phyloP scores from a whole-genome alignment of 2,329 filamentous ascomycete species.

The Arthrobotrys megalospora region DNA sequence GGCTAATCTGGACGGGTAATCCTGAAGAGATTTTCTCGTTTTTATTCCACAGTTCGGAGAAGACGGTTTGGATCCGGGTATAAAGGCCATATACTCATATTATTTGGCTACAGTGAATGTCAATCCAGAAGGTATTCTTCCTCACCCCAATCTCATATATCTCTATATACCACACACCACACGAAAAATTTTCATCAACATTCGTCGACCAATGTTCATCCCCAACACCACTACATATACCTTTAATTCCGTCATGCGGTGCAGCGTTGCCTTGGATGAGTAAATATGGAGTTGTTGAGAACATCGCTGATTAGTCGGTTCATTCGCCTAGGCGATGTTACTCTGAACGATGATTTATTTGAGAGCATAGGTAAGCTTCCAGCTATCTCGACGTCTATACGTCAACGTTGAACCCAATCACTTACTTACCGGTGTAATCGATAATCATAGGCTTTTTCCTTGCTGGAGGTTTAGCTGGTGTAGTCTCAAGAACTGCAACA shows the following conservation, averaged over 20 bases:
- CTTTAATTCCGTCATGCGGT: constrained; percentile 34
- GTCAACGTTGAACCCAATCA: constrained; percentile 74
- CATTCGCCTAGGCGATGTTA: constrained; percentile 50
- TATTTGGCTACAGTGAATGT: constrained; percentile 91
- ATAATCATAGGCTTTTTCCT: constrained; percentile 90
- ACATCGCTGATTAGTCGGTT: constrained; percentile 32
- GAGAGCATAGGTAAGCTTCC: constrained; percentile 52
- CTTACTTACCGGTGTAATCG: constrained; percentile 79
- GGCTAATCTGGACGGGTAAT: constrained; percentile 5
- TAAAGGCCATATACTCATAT: constrained; percentile 88
- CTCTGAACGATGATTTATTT: constrained; percentile 53
- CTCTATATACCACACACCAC: constrained; percentile 72
- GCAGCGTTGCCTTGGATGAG: constrained; percentile 61
- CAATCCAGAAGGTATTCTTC: constrained; percentile 86
- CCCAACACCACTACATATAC: constrained; percentile 59
- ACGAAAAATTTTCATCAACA: constrained; percentile 67
- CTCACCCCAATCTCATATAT: constrained; percentile 80
- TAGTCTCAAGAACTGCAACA: constrained; percentile 93
- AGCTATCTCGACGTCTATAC: constrained; percentile 63
- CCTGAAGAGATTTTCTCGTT: constrained; percentile 86
- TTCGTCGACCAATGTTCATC: neutral
- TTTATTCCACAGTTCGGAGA: constrained; percentile 79
- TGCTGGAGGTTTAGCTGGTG: constrained; percentile 93
- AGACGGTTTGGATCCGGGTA: constrained; percentile 71
- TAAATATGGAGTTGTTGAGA: constrained; percentile 21